Base-by-base conservation (phyloP, 306 rosid species). In the Lagenaria siceraria region DNA sequence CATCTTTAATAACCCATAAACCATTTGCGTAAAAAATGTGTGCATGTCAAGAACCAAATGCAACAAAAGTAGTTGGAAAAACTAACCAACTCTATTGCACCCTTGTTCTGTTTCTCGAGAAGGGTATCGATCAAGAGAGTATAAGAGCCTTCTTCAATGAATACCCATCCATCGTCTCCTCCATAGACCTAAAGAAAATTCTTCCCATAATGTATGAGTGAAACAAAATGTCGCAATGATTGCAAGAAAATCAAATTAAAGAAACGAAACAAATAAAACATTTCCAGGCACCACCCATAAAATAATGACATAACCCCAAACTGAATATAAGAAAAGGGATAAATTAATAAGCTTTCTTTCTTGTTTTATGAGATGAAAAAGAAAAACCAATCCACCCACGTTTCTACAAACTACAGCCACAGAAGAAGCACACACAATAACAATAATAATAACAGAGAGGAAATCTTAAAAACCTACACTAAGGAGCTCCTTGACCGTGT, bases 141-240 rank as follows among this genome's bases (percentile, higher is more conserved):
- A 81, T 89, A 91, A 66, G 84, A 69, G 3, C 55, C 73, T 0
- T 81, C 89, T 79, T 91, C 93, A 12, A 91, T 72, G 61, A 89
- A 91, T 13, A 58, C 58, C 93, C 93, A 91, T 0, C 91, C 91
- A 0, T 68, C 81, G 0, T 80, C 63, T 52, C 86, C 83, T 3
- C 85, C 90, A 58, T 89, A 91, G 61, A 87, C 81, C 91, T 89
- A 80, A 68, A 81, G 21, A 46, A 46, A 3, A 46, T 46, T 46
- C 52, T 46, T 12, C 52, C 4, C 52, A 4, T 46, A 4, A 46
- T 46, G 52, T 0, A 13, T 46, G 36, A 33, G 36, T 33, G 33
- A 29, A 29, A 29, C 33, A 29, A 29, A 29, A 43, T 51, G 24
- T 48, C 10, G 36, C n/a, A 12, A 10, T 25, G 43, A 15, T 72